Conservation (phyloP, 768 basidiomycete genomes). For the Naganishia onofrii region DNA sequence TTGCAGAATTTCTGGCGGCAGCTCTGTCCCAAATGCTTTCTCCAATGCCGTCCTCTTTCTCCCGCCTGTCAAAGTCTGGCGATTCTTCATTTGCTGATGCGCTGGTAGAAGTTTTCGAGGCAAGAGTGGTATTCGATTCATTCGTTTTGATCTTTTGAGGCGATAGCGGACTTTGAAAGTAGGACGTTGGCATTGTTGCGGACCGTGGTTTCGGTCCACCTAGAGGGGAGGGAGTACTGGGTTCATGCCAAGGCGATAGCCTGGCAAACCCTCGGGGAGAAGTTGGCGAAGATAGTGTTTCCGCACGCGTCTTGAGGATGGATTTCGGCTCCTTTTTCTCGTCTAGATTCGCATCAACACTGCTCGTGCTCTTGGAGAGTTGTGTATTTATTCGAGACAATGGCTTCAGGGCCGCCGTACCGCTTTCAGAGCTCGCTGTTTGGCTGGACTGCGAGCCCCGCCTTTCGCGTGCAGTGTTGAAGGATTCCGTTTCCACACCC, state of each 20-base stretch:
- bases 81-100: slow-evolving; percentile 5
- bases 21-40: slow-evolving; percentile 32
- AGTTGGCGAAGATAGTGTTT: background rate
- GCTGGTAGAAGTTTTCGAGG: background rate
- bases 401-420: background rate
- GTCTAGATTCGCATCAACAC: background rate
- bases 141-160: slow-evolving; percentile 1
- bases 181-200: slow-evolving; percentile 37
- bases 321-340: slow-evolving; percentile 15
- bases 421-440: background rate
- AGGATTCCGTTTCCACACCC: slow-evolving; percentile 1
- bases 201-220: slow-evolving; percentile 38
- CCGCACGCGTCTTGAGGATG: slow-evolving; percentile 11
- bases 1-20: slow-evolving; percentile 12
- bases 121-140: background rate
- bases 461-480: background rate
- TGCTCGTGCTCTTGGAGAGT: background rate
- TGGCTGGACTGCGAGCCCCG: background rate
- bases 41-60: slow-evolving; percentile 24
- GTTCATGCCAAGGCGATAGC: slow-evolving; percentile 18
- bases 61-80: slow-evolving; percentile 26
- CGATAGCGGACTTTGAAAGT: slow-evolving; percentile 11
- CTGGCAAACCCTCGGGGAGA: slow-evolving; percentile 20
- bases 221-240: slow-evolving; percentile 2
- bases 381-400: slow-evolving; percentile 6